A percentile compares a stretch with the other conserved stretches of the same genome.
phyloP scores from a whole-genome alignment of 148 eudicot genomes.

The Chenopodium formosanum region DNA sequence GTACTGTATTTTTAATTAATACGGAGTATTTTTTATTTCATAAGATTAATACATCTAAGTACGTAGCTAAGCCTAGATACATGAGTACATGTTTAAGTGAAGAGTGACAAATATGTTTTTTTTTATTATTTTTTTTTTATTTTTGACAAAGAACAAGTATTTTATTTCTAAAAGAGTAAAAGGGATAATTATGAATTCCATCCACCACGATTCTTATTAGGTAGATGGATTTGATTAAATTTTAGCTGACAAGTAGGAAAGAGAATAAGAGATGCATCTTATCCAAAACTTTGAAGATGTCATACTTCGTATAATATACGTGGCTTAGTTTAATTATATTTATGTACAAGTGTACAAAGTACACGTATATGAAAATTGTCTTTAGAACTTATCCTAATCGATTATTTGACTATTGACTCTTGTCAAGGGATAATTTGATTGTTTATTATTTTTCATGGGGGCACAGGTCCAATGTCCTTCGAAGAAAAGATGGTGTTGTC shows the following conservation, averaged over 20 bases:
- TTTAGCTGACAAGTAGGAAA: neutral
- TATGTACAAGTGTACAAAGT: conserved; percentile 1
- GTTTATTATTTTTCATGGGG: conserved; percentile 6
- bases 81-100: too few species aligned
- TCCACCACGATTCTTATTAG: neutral
- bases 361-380: neutral
- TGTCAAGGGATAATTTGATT: conserved; percentile 12
- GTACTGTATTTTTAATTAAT: too few species aligned
- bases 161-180: neutral
- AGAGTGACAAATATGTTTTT: too few species aligned
- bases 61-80: too few species aligned
- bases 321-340: conserved; percentile 1
- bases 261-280: neutral
- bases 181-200: neutral
- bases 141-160: too few species aligned
- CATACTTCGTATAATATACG: neutral
- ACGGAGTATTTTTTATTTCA: neutral
- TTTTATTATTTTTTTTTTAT: too few species aligned
- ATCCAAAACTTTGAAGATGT: conserved; percentile 13
- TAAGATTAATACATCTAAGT: too few species aligned
- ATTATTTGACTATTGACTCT: conserved; percentile 14
- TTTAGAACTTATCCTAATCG: conserved; percentile 21
- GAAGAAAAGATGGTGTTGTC: conserved; percentile 76
- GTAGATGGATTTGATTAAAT: neutral
- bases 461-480: conserved; percentile 80